phyloP scores from a whole-genome alignment of 192 early-diverging fungal species.

The Globomyces pollinis-pini region DNA sequence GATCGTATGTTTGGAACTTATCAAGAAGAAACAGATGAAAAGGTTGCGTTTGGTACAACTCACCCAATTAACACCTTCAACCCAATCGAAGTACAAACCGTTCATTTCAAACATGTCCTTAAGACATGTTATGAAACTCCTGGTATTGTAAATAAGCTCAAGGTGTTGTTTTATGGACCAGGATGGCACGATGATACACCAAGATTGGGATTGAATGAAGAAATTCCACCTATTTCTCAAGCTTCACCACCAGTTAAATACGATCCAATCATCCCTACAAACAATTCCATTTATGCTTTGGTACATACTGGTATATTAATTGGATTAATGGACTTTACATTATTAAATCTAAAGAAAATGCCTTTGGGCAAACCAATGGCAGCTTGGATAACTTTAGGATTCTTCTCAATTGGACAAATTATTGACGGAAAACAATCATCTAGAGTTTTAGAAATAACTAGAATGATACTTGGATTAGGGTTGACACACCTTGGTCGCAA shows the following conservation, averaged over 20 bases:
- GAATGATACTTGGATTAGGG: background rate
- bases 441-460: background rate
- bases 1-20: slow-evolving; percentile 56
- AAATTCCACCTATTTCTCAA: slow-evolving; percentile 1
- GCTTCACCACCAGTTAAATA: slow-evolving; percentile 1
- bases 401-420: background rate
- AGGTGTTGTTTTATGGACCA: slow-evolving; percentile 48
- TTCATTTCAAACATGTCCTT: slow-evolving; percentile 42
- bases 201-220: background rate
- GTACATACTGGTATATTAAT: background rate
- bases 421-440: background rate
- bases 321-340: background rate
- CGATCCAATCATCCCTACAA: slow-evolving; percentile 30
- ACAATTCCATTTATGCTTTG: slow-evolving; percentile 29
- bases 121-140: slow-evolving; percentile 31
- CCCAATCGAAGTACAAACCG: slow-evolving; percentile 44
- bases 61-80: slow-evolving; percentile 57
- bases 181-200: slow-evolving; percentile 41
- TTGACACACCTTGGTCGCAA: background rate
- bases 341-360: background rate
- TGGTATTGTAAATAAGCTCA: slow-evolving; percentile 38
- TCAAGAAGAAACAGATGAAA: slow-evolving; percentile 41
- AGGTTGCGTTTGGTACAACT: slow-evolving; percentile 46
- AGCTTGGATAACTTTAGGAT: background rate
- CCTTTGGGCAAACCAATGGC: background rate